Evolutionary conservation across 1,284 basidiomycete species (phyloP), one percentile per base, ranked within the genome.

Genomic region (Omphalotus olearius): DNA sequence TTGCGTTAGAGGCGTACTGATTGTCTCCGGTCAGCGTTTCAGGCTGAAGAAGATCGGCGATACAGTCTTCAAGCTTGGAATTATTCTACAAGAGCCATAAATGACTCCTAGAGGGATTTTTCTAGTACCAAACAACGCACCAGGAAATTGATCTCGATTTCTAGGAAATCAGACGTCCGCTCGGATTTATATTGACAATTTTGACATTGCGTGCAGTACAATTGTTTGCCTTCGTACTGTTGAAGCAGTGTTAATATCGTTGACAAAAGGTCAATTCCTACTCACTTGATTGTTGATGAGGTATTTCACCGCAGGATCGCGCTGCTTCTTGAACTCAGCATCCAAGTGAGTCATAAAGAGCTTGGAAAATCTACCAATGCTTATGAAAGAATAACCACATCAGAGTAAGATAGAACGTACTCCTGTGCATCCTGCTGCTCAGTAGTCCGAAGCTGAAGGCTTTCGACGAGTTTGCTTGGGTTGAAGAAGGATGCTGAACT

Each of bases 341-440:
- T 89, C 88, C 23, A 97, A 76, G 62, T 93, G 84, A 4, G 83
- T 84, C 80, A 96, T 88, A 69, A 97, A 96, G 14, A 97, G 76
- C 62, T 97, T 96, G 0, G 91, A 92, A 64, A 97, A 97, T 62
- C 93, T 95, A 50, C 10, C 9, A 13, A 20, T 16, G 18, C 2
- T 42, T 33, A 26, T 60, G 47, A 62, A 52, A 59, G 26, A 48
- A 52, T 11, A 25, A 16, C n/a, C n/a, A 10, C 49, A 36, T 48
- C 18, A 30, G 25, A 16, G 17, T 52, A 52, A 35, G 44, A 30
- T 37, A 33, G 40, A n/a, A 55, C 81, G 55, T 61, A 94, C 91
- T 97, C 93, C 66, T 93, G 91, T 28, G 93, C 93, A 71, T 97
- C 93, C 69, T 97, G 93, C 63, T 97, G 93, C 63, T 93, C 88